phyloP scores from a whole-genome alignment of 2,329 filamentous ascomycete species.

The Clonostachys chloroleuca region DNA sequence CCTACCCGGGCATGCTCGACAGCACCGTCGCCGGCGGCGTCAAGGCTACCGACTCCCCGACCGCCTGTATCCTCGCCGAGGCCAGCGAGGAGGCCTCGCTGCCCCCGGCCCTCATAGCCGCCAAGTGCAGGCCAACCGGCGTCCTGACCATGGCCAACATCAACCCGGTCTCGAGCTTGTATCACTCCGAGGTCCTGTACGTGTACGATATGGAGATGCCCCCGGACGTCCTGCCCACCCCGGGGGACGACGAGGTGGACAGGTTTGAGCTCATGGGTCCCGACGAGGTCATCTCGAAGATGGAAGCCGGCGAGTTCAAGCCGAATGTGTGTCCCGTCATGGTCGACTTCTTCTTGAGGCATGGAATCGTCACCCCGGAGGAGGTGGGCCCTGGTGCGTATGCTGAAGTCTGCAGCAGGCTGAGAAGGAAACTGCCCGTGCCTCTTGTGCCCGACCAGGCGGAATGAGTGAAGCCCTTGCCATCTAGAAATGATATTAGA shows the following conservation, averaged over 20 bases:
- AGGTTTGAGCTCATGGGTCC: constrained; percentile 67
- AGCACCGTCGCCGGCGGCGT: constrained; percentile 79
- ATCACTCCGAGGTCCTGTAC: constrained; percentile 46
- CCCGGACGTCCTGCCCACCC: constrained; percentile 53
- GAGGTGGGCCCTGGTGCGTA: constrained; percentile 67
- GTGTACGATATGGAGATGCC: constrained; percentile 72
- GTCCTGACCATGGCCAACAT: constrained; percentile 27
- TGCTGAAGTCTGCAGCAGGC: constrained; percentile 55
- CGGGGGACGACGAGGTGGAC: constrained; percentile 75
- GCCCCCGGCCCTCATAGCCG: constrained; percentile 16
- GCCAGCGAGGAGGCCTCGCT: constrained; percentile 65
- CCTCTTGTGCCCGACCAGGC: constrained; percentile 8
- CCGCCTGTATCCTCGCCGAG: constrained; percentile 67
- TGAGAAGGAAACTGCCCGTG: constrained; percentile 38
- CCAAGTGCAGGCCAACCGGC: constrained; percentile 14
- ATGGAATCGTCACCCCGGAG: constrained; percentile 70
- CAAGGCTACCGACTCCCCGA: constrained; percentile 59
- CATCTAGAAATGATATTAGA: no score
- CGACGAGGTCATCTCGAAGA: constrained; percentile 50
- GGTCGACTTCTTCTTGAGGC: constrained; percentile 77
- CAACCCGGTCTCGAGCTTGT: constrained; percentile 14
- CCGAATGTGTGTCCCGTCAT: constrained; percentile 76
- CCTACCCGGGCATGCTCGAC: constrained; percentile 71
- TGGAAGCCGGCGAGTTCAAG: constrained; percentile 73
- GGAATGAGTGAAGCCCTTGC: no score